Percentiles rank a stretch among this genome's conserved stretches.
phyloP scores from a whole-genome alignment of 2,329 filamentous ascomycete genomes.

The Fusarium sp. region DNA sequence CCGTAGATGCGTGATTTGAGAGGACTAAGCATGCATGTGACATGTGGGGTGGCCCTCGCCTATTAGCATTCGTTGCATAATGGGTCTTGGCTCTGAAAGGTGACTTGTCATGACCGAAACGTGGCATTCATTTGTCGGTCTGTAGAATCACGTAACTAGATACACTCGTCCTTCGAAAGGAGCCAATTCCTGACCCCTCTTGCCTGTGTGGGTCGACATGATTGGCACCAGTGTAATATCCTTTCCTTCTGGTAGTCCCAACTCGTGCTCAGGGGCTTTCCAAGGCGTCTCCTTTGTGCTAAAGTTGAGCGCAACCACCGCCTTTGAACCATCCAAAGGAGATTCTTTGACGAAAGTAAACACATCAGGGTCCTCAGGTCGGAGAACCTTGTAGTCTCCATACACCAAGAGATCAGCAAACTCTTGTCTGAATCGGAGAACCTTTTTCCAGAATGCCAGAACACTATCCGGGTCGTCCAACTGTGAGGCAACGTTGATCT shows the following conservation, averaged over 20 bases:
- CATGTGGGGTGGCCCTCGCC: background rate
- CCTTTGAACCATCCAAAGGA: constrained; percentile 34
- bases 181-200: constrained; percentile 29
- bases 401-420: constrained; percentile 50
- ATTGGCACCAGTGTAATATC: constrained; percentile 40
- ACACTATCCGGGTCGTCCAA: constrained; percentile 52
- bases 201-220: constrained; percentile 43
- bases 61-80: background rate
- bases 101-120: background rate
- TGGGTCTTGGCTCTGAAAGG: background rate
- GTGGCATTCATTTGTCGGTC: background rate
- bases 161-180: constrained; percentile 50
- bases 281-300: constrained; percentile 44
- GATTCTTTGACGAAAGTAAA: constrained; percentile 49
- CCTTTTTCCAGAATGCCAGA: constrained; percentile 49
- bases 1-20: background rate
- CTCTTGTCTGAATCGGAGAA: constrained; percentile 45
- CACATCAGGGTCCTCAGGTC: constrained; percentile 37
- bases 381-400: constrained; percentile 47
- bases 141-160: constrained; percentile 25
- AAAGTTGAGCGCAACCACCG: constrained; percentile 50
- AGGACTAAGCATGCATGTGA: background rate
- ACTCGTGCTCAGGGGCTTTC: constrained; percentile 26
- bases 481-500: constrained; percentile 70
- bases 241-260: constrained; percentile 21